These are phyloP conservation scores for Chiua virens DNA, from an alignment of 768 basidiomycete genomes.

Conservation along the genomic window DNA sequence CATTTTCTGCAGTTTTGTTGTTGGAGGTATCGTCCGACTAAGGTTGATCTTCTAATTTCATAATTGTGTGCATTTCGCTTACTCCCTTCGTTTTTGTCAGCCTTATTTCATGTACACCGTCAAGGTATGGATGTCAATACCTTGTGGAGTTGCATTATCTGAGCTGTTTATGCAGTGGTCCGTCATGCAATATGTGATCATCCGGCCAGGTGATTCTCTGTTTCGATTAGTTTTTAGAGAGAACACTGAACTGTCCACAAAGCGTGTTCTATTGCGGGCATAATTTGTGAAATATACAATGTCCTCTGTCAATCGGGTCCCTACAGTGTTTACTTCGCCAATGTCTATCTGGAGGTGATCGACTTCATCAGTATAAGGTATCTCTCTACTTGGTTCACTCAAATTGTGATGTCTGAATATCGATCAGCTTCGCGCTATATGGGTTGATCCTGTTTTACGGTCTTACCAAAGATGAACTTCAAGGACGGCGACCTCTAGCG, in stretches of 20 bases:
- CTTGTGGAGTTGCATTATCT: neutral
- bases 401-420: neutral
- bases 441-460: slow-evolving; percentile 84
- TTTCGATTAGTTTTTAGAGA: neutral
- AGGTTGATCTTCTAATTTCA: slow-evolving; percentile 39
- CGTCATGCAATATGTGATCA: slow-evolving; percentile 85
- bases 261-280: slow-evolving; percentile 62
- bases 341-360: slow-evolving; percentile 67
- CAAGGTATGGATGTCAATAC: slow-evolving; percentile 51
- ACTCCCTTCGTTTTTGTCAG: slow-evolving; percentile 32
- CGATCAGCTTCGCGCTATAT: slow-evolving; percentile 73
- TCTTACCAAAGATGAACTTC: slow-evolving; percentile 77
- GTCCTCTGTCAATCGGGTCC: slow-evolving; percentile 69
- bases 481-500: slow-evolving; percentile 69
- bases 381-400: slow-evolving; percentile 2
- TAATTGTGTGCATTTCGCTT: neutral
- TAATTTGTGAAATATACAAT: slow-evolving; percentile 67
- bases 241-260: slow-evolving; percentile 6
- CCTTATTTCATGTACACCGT: slow-evolving; percentile 89
- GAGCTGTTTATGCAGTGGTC: slow-evolving; percentile 55
- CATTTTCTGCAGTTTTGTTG: slow-evolving; percentile 61
- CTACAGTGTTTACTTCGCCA: slow-evolving; percentile 60
- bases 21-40: slow-evolving; percentile 80
- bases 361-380: slow-evolving; percentile 85
- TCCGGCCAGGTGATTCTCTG: slow-evolving; percentile 49